Conservation (phyloP, 805 yeast genomes). For the Hanseniaspora singularis region DNA sequence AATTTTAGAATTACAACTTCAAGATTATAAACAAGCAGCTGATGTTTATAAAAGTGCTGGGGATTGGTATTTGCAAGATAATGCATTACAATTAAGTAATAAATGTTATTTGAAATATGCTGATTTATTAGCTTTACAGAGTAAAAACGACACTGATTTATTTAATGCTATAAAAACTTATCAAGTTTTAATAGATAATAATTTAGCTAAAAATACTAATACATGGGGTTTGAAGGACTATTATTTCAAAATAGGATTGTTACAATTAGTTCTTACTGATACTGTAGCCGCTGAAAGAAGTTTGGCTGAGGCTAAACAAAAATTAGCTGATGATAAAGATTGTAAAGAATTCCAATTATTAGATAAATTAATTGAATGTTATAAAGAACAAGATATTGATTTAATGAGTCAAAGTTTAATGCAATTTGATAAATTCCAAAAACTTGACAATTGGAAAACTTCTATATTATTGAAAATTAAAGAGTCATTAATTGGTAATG, state of each 20-base stretch:
- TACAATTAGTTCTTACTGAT: constrained; percentile 76
- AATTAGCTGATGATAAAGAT: constrained; percentile 43
- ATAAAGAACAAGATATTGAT: constrained; percentile 69
- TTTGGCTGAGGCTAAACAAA: constrained; percentile 41
- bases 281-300: constrained; percentile 73
- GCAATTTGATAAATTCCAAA: constrained; percentile 76
- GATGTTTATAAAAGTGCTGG: constrained; percentile 83
- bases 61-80: constrained; percentile 89
- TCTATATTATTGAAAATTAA: constrained; percentile 72
- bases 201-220: constrained; percentile 60
- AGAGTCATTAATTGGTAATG: constrained; percentile 55
- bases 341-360: constrained; percentile 68
- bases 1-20: constrained; percentile 63
- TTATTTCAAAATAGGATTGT: constrained; percentile 69
- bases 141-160: constrained; percentile 33
- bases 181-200: constrained; percentile 65
- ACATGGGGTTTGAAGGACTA: constrained; percentile 92
- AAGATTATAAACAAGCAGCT: constrained; percentile 57
- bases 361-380: constrained; percentile 56
- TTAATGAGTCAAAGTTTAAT: constrained; percentile 58
- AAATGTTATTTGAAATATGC: constrained; percentile 85
- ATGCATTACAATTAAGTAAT: constrained; percentile 79
- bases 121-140: constrained; percentile 59
- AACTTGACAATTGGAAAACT: constrained; percentile 85
- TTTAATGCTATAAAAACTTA: constrained; percentile 63